phyloP scores from a whole-genome alignment of 176 grass and related monocot genomes.

The Cymbopogon citratus region DNA sequence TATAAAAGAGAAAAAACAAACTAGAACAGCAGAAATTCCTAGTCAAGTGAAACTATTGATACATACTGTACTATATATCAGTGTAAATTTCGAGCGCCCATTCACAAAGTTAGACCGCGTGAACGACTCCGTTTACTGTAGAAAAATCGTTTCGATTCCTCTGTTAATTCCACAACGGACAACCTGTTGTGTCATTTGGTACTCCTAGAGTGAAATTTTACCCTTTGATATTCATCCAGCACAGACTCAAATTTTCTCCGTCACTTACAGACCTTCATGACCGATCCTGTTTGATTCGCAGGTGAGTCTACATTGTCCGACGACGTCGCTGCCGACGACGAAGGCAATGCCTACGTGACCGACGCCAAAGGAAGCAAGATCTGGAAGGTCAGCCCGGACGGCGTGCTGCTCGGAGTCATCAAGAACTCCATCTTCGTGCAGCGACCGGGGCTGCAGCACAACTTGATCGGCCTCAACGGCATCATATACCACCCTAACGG shows the following conservation, averaged over 20 bases:
- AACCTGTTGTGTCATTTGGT: neutral
- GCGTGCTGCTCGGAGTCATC: slow-evolving; percentile 53
- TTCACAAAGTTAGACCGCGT: neutral
- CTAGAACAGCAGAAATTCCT: neutral
- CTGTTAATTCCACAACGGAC: neutral
- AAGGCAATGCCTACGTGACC: slow-evolving; percentile 80
- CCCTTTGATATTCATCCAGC: neutral
- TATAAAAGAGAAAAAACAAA: neutral
- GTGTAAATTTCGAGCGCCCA: neutral
- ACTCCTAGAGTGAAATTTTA: neutral
- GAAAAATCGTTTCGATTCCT: neutral
- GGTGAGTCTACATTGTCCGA: slow-evolving; percentile 61
- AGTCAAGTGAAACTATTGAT: neutral
- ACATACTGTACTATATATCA: neutral
- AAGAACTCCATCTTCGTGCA: slow-evolving; percentile 56
- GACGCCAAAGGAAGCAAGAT: slow-evolving; percentile 67
- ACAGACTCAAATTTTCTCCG: neutral
- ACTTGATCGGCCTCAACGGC: slow-evolving; percentile 71
- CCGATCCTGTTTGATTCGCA: slow-evolving; percentile 21
- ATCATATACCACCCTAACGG: slow-evolving; percentile 74
- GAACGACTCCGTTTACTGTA: neutral
- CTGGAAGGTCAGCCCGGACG: slow-evolving; percentile 74
- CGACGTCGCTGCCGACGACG: slow-evolving; percentile 72
- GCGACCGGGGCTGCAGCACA: slow-evolving; percentile 41
- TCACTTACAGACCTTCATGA: neutral